Conservation (phyloP, 1,284 basidiomycete genomes). For the Waitea zeae region DNA sequence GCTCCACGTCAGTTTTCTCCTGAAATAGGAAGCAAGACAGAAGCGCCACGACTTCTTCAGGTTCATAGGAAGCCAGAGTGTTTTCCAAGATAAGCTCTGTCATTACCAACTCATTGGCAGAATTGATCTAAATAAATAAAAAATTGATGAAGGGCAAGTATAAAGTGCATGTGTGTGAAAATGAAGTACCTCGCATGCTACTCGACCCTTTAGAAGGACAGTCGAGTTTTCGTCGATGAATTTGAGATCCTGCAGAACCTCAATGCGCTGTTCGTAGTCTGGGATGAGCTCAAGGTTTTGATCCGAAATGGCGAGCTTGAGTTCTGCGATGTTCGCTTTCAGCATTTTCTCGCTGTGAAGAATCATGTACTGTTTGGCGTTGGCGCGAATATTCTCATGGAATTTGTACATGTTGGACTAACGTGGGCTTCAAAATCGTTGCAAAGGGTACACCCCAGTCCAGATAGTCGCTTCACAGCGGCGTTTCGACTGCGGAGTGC, state of each 20-base stretch:
- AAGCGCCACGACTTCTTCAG: constrained; percentile 94
- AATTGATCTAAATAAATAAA: constrained; percentile 76
- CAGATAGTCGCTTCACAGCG: constrained; percentile 24
- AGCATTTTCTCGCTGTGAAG: constrained; percentile 66
- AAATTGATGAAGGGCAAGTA: not conserved
- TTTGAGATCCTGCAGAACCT: constrained; percentile 79
- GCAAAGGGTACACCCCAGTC: constrained; percentile 37
- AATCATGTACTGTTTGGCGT: constrained; percentile 42
- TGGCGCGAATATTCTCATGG: not conserved
- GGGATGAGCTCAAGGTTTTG: constrained; percentile 95
- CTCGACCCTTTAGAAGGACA: constrained; percentile 89
- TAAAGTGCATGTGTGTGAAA: not conserved
- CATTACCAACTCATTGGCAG: constrained; percentile 86
- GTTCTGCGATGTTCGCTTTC: constrained; percentile 49
- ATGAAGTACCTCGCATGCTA: constrained; percentile 85
- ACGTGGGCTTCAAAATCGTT: constrained; percentile 54
- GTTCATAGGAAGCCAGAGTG: constrained; percentile 75
- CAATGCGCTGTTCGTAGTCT: constrained; percentile 90
- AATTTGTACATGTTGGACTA: constrained; percentile 13
- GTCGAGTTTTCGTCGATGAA: constrained; percentile 92
- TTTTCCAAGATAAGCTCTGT: constrained; percentile 98
- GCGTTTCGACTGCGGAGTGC: constrained; percentile 43
- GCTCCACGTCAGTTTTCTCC: constrained; percentile 87
- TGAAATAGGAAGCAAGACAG: constrained; percentile 95
- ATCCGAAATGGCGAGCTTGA: constrained; percentile 79